Evolutionary conservation across 2,329 filamentous ascomycete species (phyloP).

Genomic region (Amauroascus verrucosus): DNA sequence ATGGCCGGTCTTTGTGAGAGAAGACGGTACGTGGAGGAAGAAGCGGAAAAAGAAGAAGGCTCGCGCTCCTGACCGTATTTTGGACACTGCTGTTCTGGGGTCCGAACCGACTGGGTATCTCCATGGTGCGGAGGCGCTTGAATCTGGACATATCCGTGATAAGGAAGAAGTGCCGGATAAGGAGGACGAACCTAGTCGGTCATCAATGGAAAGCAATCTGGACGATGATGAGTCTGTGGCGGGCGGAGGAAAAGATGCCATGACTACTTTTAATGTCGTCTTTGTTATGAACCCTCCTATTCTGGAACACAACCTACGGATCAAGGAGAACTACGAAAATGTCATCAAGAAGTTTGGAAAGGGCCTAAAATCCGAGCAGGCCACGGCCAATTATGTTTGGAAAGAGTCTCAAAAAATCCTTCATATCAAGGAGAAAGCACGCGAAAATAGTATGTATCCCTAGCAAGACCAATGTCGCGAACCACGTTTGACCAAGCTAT

Average conservation of each 20-base stretch:
- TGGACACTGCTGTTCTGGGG: conserved; percentile 23
- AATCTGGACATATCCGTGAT: neutral
- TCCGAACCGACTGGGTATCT: conserved; percentile 10
- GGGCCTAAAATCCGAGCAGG: conserved; percentile 84
- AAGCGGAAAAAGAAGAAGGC: conserved; percentile 28
- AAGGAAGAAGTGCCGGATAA: neutral
- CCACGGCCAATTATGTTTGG: conserved; percentile 81
- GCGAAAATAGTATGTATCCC: conserved; percentile 43
- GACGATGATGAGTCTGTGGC: conserved; percentile 3
- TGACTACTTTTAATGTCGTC: conserved; percentile 97
- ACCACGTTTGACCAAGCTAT: neutral
- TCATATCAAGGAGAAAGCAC: conserved; percentile 67
- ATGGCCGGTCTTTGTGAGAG: conserved; percentile 70
- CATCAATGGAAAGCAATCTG: neutral
- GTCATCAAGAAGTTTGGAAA: conserved; percentile 89
- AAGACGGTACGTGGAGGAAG: conserved; percentile 67
- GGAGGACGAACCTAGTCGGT: neutral
- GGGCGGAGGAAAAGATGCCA: conserved; percentile 44
- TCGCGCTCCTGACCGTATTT: conserved; percentile 23
- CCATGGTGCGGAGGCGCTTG: neutral
- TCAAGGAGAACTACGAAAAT: conserved; percentile 77
- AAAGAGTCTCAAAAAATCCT: conserved; percentile 78
- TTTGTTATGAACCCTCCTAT: conserved; percentile 77
- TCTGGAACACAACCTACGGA: conserved; percentile 59
- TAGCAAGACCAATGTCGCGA: neutral